A percentile compares a stretch with the other conserved stretches of the same genome.
Evolutionary conservation across 257 asterid genomes (phyloP).

Genomic region (Mentha longifolia): DNA sequence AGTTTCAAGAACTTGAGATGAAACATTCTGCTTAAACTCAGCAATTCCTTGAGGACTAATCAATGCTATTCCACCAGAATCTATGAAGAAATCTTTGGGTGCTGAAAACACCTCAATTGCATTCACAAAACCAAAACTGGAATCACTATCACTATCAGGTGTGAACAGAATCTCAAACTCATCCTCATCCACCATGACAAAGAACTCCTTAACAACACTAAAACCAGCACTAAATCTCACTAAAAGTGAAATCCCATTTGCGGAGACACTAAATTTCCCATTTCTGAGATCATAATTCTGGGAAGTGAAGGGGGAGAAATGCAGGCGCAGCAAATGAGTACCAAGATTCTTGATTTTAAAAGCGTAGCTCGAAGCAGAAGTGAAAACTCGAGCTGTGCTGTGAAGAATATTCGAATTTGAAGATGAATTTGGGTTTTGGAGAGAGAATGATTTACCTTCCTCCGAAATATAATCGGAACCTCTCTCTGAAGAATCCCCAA

Average conservation of each 20-base stretch:
- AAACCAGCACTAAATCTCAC: conserved; percentile 39
- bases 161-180: conserved; percentile 62
- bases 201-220: conserved; percentile 57
- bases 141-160: conserved; percentile 46
- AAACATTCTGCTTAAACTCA: conserved; percentile 66
- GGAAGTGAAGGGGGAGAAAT: conserved; percentile 65
- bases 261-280: conserved; percentile 56
- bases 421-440: conserved; percentile 46
- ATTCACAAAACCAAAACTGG: conserved; percentile 61
- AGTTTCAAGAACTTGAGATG: conserved; percentile 64
- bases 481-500: conserved; percentile 53
- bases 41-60: conserved; percentile 50
- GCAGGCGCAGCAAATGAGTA: conserved; percentile 75
- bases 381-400: conserved; percentile 66
- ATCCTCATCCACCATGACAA: conserved; percentile 51
- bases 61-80: conserved; percentile 50
- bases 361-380: conserved; percentile 47
- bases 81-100: conserved; percentile 68
- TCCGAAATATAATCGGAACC: conserved; percentile 43
- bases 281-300: conserved; percentile 45
- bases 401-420: conserved; percentile 49
- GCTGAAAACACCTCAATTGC: conserved; percentile 80
- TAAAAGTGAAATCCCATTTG: conserved; percentile 57
- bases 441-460: conserved; percentile 64
- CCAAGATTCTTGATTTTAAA: conserved; percentile 57